A percentile compares a stretch with the other conserved stretches of the same genome.
phyloP scores from a whole-genome alignment of 192 early-diverging fungal species.

The Rhizophagus clarus region DNA sequence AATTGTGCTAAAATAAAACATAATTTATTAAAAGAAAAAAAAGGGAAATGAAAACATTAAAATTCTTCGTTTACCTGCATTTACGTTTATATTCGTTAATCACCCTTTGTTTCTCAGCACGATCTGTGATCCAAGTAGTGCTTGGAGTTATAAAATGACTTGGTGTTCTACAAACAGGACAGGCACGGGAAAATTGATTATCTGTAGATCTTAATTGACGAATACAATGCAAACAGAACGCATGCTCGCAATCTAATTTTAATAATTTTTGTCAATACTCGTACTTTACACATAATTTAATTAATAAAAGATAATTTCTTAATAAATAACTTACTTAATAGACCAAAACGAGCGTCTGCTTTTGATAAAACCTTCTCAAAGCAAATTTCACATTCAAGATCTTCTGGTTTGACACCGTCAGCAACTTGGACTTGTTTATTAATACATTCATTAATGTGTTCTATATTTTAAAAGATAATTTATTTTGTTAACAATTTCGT shows the following conservation, averaged over 20 bases:
- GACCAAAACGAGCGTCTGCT: slow-evolving; percentile 31
- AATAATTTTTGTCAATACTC: not conserved
- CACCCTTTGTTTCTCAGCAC: slow-evolving; percentile 27
- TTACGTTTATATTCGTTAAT: slow-evolving; percentile 34
- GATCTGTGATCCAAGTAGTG: slow-evolving; percentile 34
- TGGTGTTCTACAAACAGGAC: slow-evolving; percentile 29
- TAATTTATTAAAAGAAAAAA: not conserved
- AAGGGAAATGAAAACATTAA: too few relatives aligned
- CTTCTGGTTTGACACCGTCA: slow-evolving; percentile 24
- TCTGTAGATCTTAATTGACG: slow-evolving; percentile 33
- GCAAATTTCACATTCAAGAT: slow-evolving; percentile 35
- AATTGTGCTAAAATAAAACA: slow-evolving; percentile 27
- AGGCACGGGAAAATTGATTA: slow-evolving; percentile 31
- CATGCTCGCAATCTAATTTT: slow-evolving; percentile 35
- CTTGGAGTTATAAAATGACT: slow-evolving; percentile 36
- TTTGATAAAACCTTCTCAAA: slow-evolving; percentile 32
- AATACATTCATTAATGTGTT: slow-evolving; percentile 30
- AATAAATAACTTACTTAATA: slow-evolving; percentile 32
- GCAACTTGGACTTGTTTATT: slow-evolving; percentile 6
- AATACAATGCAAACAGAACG: slow-evolving; percentile 36
- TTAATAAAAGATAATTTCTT: not conserved
- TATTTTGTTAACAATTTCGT: not conserved
- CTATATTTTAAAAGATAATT: not conserved
- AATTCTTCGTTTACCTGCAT: slow-evolving; percentile 9
- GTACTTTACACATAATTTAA: too few relatives aligned